A percentile compares a stretch with the other conserved stretches of the same genome.
Evolutionary conservation across 1,284 basidiomycete genomes (phyloP).

Genomic region (Ustilago vetiveriae): DNA sequence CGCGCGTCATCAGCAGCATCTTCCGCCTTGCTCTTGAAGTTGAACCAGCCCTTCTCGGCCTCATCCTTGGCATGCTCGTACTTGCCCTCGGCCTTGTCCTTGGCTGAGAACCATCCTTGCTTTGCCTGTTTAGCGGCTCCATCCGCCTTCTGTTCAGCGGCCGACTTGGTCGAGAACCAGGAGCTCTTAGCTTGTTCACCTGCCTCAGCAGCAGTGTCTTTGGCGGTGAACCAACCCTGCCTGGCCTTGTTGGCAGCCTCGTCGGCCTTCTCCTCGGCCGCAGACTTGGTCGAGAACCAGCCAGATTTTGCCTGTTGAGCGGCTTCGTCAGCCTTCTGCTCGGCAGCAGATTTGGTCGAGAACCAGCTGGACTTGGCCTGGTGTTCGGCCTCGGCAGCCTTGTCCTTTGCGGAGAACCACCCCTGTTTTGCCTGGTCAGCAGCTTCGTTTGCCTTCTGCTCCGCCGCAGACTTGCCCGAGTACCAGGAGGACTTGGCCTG

Average conservation of each 20-base stretch:
- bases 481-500: slow-evolving; percentile 22
- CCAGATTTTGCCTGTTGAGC: slow-evolving; percentile 24
- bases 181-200: slow-evolving; percentile 24
- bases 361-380: slow-evolving; percentile 23
- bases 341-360: slow-evolving; percentile 20
- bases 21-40: slow-evolving; percentile 40
- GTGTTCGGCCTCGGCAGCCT: slow-evolving; percentile 27
- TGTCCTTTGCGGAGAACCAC: slow-evolving; percentile 35
- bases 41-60: slow-evolving; percentile 42
- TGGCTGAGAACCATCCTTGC: slow-evolving; percentile 30
- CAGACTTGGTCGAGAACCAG: slow-evolving; percentile 17
- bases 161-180: slow-evolving; percentile 14
- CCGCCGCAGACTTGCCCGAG: slow-evolving; percentile 14
- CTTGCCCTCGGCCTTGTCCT: slow-evolving; percentile 33
- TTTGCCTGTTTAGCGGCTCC: slow-evolving; percentile 4
- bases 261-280: slow-evolving; percentile 24
- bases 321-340: slow-evolving; percentile 30
- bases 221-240: slow-evolving; percentile 30
- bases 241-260: slow-evolving; percentile 15
- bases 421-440: slow-evolving; percentile 8
- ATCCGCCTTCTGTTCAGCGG: too few relatives aligned
- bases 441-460: slow-evolving; percentile 23
- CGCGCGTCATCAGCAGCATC: slow-evolving; percentile 26
- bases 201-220: slow-evolving; percentile 32
- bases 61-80: slow-evolving; percentile 32